These are phyloP conservation scores for Agrostemma githago DNA, from an alignment of 148 eudicot genomes.

Conservation along the genomic window DNA sequence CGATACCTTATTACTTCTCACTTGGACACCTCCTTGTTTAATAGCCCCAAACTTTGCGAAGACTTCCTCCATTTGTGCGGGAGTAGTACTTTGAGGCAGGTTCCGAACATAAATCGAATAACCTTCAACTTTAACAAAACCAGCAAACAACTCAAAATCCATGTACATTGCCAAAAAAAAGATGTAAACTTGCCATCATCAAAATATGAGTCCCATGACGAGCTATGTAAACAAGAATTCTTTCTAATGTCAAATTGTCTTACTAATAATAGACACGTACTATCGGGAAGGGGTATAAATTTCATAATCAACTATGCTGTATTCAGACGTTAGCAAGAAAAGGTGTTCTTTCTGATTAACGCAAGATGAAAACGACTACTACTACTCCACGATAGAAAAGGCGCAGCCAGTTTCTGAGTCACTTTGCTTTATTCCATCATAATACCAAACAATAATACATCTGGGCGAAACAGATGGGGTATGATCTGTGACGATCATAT, in stretches of 20 bases:
- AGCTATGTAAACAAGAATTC: background rate
- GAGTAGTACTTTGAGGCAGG: slow-evolving; percentile 55
- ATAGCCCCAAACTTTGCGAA: slow-evolving; percentile 62
- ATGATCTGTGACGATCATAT: no score
- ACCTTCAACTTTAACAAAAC: slow-evolving; percentile 41
- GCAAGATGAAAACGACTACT: no score
- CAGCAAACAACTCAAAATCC: slow-evolving; percentile 18
- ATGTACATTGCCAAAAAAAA: slow-evolving; percentile 5
- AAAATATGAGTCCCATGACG: background rate
- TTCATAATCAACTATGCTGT: background rate
- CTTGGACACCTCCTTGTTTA: slow-evolving; percentile 71
- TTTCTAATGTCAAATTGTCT: background rate
- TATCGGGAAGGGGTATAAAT: background rate
- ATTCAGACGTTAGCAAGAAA: background rate
- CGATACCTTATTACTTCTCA: slow-evolving; percentile 65
- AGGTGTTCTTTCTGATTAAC: no score
- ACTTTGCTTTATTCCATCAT: no score
- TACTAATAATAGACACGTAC: background rate
- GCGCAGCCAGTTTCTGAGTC: no score
- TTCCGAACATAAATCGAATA: slow-evolving; percentile 60
- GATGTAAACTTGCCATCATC: background rate
- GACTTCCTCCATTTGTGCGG: slow-evolving; percentile 51
- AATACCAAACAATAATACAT: no score
- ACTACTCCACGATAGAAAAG: no score
- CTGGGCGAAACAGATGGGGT: background rate